phyloP scores from a whole-genome alignment of 176 grass and related monocot genomes.

The Saccharum officinarum region DNA sequence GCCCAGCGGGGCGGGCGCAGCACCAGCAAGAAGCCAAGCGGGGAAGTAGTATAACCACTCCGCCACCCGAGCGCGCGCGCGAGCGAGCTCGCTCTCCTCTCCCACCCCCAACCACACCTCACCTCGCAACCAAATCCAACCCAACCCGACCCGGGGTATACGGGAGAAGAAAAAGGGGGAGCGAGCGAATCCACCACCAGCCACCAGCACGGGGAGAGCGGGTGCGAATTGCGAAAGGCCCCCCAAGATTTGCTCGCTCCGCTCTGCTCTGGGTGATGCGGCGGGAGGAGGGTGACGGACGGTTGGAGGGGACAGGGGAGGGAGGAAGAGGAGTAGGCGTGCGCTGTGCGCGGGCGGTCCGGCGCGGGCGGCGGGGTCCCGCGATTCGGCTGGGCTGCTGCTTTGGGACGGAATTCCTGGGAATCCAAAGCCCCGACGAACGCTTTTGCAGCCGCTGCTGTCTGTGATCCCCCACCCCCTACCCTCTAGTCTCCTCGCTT shows the following conservation, averaged over 20 bases:
- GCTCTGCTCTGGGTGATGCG: not conserved
- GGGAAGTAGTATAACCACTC: conserved; percentile 41
- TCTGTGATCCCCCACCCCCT: not conserved
- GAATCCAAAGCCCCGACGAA: conserved; percentile 35
- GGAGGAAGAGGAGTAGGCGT: not conserved
- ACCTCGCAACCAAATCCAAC: conserved; percentile 45
- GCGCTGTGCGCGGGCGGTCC: no score
- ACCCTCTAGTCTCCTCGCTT: not conserved
- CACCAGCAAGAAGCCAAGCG: conserved; percentile 39
- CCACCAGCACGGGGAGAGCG: not conserved
- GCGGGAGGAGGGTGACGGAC: not conserved
- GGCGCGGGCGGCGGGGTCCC: not conserved
- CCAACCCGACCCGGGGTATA: conserved; percentile 6
- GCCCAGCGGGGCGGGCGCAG: not conserved
- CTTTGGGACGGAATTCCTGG: conserved; percentile 43
- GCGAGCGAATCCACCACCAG: no score
- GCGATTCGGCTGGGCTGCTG: conserved; percentile 11
- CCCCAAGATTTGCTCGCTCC: conserved; percentile 27
- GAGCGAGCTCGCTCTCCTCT: not conserved
- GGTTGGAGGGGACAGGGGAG: not conserved
- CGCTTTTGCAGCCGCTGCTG: not conserved
- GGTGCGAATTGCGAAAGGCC: not conserved
- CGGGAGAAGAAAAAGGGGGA: no score
- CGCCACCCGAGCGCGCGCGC: not conserved
- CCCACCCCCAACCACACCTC: conserved; percentile 32